These are phyloP conservation scores for Choiromyces venosus DNA, from an alignment of 495 filamentous ascomycete genomes.

Conservation along the genomic window DNA sequence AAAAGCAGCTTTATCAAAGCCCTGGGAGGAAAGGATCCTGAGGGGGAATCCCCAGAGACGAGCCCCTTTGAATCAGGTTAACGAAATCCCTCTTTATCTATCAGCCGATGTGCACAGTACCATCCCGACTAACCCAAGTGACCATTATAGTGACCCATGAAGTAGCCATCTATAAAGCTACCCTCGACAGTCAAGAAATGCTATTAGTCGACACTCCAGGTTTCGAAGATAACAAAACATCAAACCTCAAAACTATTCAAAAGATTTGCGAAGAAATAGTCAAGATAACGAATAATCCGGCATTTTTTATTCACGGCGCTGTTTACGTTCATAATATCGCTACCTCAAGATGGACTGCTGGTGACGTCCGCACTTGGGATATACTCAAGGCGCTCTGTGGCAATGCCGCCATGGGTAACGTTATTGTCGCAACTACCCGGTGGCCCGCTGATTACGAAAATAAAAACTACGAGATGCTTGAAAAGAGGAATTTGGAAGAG, in stretches of 20 bases:
- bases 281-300: neutral
- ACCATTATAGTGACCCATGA: neutral
- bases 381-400: slow-evolving; percentile 21
- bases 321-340: slow-evolving; percentile 8
- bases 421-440: slow-evolving; percentile 11
- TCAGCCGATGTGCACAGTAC: too few species aligned
- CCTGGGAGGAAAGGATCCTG: slow-evolving; percentile 9
- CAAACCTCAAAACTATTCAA: neutral
- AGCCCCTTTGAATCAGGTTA: neutral
- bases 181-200: neutral
- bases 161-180: neutral
- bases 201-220: slow-evolving; percentile 20
- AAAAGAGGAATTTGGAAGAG: neutral
- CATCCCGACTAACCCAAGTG: neutral
- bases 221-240: slow-evolving; percentile 18
- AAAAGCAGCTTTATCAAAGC: slow-evolving; percentile 27
- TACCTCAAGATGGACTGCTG: neutral
- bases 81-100: neutral
- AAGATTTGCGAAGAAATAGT: neutral
- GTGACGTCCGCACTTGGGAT: neutral
- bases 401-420: slow-evolving; percentile 12
- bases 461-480: neutral
- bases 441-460: neutral
- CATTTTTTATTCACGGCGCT: neutral
- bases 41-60: neutral